These are phyloP conservation scores for Psophocarpus tetragonolobus DNA, from an alignment of 306 rosid genomes.

Conservation along the genomic window DNA sequence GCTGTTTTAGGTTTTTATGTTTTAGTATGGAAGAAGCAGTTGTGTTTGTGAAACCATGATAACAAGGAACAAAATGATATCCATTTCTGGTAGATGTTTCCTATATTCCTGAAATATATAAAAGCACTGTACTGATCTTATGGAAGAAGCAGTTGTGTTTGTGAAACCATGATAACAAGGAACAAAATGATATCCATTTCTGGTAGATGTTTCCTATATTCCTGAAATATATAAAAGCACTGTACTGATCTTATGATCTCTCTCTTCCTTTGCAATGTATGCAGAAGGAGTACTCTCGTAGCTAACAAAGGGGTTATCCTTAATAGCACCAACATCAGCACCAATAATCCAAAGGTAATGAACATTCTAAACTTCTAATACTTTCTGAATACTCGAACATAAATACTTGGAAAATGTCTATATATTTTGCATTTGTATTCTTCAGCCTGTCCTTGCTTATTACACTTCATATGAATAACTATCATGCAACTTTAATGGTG, in stretches of 20 bases:
- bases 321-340: conserved; percentile 28
- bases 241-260: background rate
- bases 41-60: background rate
- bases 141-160: background rate
- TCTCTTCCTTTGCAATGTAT: conserved; percentile 22
- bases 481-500: conserved; percentile 30
- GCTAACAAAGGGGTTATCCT: conserved; percentile 41
- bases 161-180: background rate
- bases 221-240: background rate
- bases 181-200: background rate
- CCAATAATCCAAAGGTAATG: conserved; percentile 54
- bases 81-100: background rate
- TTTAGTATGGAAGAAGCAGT: background rate
- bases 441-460: conserved; percentile 9
- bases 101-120: background rate
- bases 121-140: background rate
- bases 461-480: conserved; percentile 9
- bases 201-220: background rate
- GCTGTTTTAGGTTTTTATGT: too few species aligned
- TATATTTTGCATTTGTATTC: background rate
- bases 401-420: background rate
- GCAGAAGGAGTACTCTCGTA: conserved; percentile 42
- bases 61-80: background rate
- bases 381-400: conserved; percentile 14
- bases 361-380: conserved; percentile 15